Conservation (phyloP, 345 rosid species). For the Salix udensis region DNA sequence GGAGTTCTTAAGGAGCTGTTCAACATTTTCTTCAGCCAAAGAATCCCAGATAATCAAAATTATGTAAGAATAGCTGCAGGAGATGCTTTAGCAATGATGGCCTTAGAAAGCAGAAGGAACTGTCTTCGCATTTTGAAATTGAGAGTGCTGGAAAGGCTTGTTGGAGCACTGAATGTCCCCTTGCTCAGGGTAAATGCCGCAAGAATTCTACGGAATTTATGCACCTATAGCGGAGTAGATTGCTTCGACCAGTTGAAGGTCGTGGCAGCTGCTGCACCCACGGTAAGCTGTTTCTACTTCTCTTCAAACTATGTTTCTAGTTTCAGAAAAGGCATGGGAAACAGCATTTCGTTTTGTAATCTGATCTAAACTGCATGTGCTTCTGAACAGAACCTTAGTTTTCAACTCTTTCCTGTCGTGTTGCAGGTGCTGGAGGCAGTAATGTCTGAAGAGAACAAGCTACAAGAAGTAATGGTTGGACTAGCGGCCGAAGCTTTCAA, state of each 20-base stretch:
- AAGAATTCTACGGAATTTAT: slow-evolving; percentile 69
- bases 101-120: slow-evolving; percentile 65
- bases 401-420: background rate
- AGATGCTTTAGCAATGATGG: slow-evolving; percentile 84
- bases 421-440: slow-evolving; percentile 68
- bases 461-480: slow-evolving; percentile 89
- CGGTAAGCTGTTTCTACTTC: slow-evolving; percentile 38
- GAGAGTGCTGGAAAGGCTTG: slow-evolving; percentile 43
- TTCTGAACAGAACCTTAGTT: background rate
- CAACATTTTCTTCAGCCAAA: slow-evolving; percentile 60
- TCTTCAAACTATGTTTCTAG: background rate
- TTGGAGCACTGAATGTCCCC: slow-evolving; percentile 49
- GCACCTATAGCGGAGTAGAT: slow-evolving; percentile 45
- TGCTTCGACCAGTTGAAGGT: slow-evolving; percentile 51
- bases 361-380: background rate
- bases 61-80: slow-evolving; percentile 71
- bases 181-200: slow-evolving; percentile 64
- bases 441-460: slow-evolving; percentile 55
- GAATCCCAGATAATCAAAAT: slow-evolving; percentile 27
- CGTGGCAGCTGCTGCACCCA: slow-evolving; percentile 57
- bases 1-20: slow-evolving; percentile 72
- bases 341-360: background rate
- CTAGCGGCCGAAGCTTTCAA: slow-evolving; percentile 58
- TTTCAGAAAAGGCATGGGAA: background rate
- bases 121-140: slow-evolving; percentile 65